phyloP scores from a whole-genome alignment of 179 eudicot species.

The Spergularia azorica region DNA sequence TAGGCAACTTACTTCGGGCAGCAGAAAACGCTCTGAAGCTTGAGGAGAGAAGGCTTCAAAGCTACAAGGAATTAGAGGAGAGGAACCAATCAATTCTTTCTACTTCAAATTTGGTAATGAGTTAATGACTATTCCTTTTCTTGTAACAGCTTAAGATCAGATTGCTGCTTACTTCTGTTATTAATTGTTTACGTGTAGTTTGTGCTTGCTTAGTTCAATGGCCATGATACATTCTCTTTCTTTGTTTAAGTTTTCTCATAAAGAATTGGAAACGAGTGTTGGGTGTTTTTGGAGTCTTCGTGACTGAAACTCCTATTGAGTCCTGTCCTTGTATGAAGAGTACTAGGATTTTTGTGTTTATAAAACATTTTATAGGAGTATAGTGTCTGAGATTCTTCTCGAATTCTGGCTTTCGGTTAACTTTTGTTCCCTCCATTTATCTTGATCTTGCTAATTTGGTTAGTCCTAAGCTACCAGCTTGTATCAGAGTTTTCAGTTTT shows the following conservation, averaged over 20 bases:
- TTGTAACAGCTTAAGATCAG: conserved; percentile 1
- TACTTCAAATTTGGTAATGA: conserved; percentile 47
- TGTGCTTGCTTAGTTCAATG: not conserved
- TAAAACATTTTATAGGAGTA: not conserved
- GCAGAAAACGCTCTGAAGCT: conserved; percentile 69
- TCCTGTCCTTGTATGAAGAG: not conserved
- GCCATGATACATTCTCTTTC: not conserved
- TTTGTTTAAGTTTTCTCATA: not conserved
- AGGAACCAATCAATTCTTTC: conserved; percentile 45
- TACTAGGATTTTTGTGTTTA: not conserved
- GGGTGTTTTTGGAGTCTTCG: not conserved
- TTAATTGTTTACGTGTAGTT: not conserved
- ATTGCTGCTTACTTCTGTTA: not conserved
- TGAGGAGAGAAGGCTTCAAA: conserved; percentile 64
- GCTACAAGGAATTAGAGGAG: conserved; percentile 54
- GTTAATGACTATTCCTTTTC: not conserved
- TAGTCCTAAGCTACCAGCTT: not conserved
- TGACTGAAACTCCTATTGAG: conserved; percentile 1
- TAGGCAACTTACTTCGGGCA: conserved; percentile 59
- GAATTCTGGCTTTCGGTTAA: not conserved
- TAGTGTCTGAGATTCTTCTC: not conserved
- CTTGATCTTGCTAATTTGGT: not conserved
- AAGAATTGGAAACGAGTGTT: not conserved
- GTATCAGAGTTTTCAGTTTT: not conserved
- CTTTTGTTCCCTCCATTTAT: not conserved